Percentiles rank a stretch among this genome's conserved stretches.
Evolutionary conservation across 1,284 basidiomycete species (phyloP).

Genomic region (Tremellales sp.): DNA sequence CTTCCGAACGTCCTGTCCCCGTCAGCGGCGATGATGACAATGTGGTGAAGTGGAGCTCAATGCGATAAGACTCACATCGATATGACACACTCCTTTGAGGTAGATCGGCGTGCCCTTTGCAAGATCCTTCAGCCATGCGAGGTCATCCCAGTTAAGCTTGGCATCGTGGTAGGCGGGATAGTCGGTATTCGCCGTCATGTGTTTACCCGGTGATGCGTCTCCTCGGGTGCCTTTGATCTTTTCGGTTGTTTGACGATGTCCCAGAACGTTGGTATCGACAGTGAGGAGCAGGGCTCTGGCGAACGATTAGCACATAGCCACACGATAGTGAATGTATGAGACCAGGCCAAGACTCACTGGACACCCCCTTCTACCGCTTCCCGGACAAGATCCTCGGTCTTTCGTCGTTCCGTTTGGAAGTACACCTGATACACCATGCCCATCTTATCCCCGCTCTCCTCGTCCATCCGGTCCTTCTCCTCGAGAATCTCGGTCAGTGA

Average conservation of each 20-base stretch:
- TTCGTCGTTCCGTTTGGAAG: constrained; percentile 30
- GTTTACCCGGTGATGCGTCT: constrained; percentile 17
- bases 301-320: too few species aligned
- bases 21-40: constrained; percentile 1
- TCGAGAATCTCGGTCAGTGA: constrained; percentile 24
- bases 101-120: constrained; percentile 49
- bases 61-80: constrained; percentile 21
- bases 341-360: constrained; percentile 11
- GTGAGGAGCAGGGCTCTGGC: constrained; percentile 27
- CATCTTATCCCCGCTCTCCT: constrained; percentile 14
- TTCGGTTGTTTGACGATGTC: constrained; percentile 16
- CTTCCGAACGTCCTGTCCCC: constrained; percentile 48
- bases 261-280: constrained; percentile 25
- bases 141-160: constrained; percentile 39
- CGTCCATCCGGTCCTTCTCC: constrained; percentile 24
- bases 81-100: constrained; percentile 49
- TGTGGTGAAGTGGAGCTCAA: constrained; percentile 3
- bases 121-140: constrained; percentile 47
- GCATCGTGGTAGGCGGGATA: constrained; percentile 27
- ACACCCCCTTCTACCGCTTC: constrained; percentile 38
- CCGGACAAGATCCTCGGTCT: constrained; percentile 42
- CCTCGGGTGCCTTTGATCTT: constrained; percentile 24
- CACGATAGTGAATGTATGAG: not conserved
- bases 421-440: constrained; percentile 36
- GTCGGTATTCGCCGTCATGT: constrained; percentile 16